Evolutionary conservation across 2,329 filamentous ascomycete genomes (phyloP).

Genomic region (Septoria linicola): DNA sequence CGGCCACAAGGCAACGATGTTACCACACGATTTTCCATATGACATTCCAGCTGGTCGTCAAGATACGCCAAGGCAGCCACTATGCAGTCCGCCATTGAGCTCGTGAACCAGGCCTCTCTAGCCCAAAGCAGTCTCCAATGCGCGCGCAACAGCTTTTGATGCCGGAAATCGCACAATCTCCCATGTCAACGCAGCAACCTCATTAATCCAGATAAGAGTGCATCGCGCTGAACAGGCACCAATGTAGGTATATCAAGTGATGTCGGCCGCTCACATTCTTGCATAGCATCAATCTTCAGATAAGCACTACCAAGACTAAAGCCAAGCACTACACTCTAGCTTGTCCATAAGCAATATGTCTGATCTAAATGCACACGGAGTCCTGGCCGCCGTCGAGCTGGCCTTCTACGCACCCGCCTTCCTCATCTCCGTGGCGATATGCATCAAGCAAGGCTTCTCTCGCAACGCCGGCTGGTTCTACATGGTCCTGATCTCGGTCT

Average conservation of each 20-base stretch:
- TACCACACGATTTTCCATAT: too few species aligned
- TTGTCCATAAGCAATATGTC: conserved; percentile 23
- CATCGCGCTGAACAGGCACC: background rate
- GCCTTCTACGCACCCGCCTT: conserved; percentile 30
- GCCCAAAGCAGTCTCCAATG: background rate
- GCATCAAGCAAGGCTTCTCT: conserved; percentile 31
- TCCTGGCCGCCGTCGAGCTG: conserved; percentile 30
- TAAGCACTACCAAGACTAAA: background rate
- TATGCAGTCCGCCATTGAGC: background rate
- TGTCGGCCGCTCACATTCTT: too few species aligned
- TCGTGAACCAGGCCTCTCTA: too few species aligned
- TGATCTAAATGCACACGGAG: conserved; percentile 21
- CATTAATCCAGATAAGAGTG: too few species aligned
- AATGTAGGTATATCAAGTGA: too few species aligned
- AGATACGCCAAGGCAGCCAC: background rate
- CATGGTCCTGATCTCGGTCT: conserved; percentile 28
- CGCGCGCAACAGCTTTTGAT: background rate
- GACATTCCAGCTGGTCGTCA: too few species aligned
- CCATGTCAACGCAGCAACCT: too few species aligned
- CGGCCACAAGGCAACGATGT: too few species aligned
- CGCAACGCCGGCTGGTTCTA: conserved; percentile 30
- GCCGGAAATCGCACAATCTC: background rate
- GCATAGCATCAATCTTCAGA: conserved; percentile 2
- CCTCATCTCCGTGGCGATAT: conserved; percentile 23
- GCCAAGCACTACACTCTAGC: too few species aligned